Evolutionary conservation across 2,329 filamentous ascomycete genomes (phyloP), one percentile per base, ranked within the genome.

Genomic region (Trichophyton verrucosum): DNA sequence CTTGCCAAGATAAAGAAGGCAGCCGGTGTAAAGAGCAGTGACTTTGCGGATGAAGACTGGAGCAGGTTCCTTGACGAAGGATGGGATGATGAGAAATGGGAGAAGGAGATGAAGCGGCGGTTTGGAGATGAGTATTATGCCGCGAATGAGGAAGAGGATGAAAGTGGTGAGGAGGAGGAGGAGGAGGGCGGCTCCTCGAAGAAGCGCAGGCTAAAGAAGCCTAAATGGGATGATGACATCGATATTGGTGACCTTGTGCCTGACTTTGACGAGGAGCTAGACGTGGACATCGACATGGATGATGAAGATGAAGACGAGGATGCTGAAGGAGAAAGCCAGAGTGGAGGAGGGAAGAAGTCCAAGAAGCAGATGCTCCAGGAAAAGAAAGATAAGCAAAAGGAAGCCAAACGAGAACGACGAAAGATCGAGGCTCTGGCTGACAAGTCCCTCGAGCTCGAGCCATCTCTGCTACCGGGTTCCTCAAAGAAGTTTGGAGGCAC

Each of bases 181-280:
- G 59, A 56, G 61, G 70, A 57, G 60, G 59, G 60, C 30, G 42
- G 11, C 33, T 55, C 53, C 2, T 24, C 57, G 11, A 85, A 82
- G 70, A 84, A 83, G 66, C 86, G 81, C 69, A 80, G 80, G 65
- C 75, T 82, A 8, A 90, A 89, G 80, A 95, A 95, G 76, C 90
- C 89, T 8, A 88, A 85, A 64, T 99, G 92, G 87, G 89, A 96
- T 68, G 91, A 97, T 69, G 94, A 99, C 71, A 96, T 99, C 68
- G 91, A 97, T 71, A 97, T 99, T 76, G 90, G 88, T 63, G 92
- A 96, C 72, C 81, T 96, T 58, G 78, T 96, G 30, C 91, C 90
- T 1, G 89, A 95, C 63, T 96, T 95, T 70, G 84, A 89, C 20
- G 88, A 89, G 27, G 82, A 83, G 75, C 68, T 71, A n/a, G 64